Percentiles rank a stretch among this genome's conserved stretches.
phyloP scores from a whole-genome alignment of 176 grass and related monocot genomes.

The Ananas comosus region DNA sequence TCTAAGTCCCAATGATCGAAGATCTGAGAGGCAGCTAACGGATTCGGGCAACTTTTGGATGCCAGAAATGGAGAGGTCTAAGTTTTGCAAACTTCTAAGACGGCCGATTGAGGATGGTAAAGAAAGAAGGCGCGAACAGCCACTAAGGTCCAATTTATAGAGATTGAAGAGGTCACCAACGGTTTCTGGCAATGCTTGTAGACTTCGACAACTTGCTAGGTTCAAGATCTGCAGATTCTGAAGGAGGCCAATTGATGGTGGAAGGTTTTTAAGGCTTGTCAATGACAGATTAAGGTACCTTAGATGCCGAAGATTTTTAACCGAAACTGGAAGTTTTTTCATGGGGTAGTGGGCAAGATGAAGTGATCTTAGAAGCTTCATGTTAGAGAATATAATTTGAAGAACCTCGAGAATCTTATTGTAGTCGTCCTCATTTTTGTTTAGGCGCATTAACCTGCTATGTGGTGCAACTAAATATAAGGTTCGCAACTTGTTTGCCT shows the following conservation, averaged over 20 bases:
- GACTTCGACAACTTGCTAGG: background rate
- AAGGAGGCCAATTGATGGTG: background rate
- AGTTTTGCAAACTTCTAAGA: conserved; percentile 3
- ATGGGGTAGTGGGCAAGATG: background rate
- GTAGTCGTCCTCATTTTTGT: background rate
- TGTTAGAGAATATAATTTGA: background rate
- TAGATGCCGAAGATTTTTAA: background rate
- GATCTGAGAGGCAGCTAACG: background rate
- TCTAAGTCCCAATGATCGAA: background rate
- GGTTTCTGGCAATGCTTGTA: background rate
- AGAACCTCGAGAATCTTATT: background rate
- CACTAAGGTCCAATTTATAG: background rate
- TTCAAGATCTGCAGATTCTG: background rate
- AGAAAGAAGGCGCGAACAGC: background rate
- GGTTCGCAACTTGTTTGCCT: background rate
- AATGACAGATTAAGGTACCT: background rate
- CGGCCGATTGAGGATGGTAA: background rate
- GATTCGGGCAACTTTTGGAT: conserved; percentile 6
- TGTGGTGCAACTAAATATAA: conserved; percentile 1
- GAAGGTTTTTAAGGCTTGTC: background rate
- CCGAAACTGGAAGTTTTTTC: background rate
- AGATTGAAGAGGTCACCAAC: background rate
- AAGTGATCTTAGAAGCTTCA: background rate
- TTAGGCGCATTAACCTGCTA: too few species aligned
- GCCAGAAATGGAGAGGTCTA: background rate